A percentile compares a stretch with the other conserved stretches of the same genome.
Conservation (phyloP, 805 yeast species). For the Spathaspora sp. region DNA sequence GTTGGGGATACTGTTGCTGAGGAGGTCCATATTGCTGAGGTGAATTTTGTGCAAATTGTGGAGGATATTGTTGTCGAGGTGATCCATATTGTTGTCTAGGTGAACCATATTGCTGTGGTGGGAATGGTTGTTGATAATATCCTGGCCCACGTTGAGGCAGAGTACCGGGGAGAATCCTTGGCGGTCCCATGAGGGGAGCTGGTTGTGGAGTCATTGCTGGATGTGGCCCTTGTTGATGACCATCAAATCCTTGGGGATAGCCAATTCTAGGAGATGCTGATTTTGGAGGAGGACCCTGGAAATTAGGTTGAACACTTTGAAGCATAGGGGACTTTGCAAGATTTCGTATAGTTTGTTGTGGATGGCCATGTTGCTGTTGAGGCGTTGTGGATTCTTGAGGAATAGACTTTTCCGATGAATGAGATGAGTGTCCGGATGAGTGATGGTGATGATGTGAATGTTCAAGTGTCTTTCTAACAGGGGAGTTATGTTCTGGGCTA, state of each 20-base stretch:
- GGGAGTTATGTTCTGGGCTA: not conserved
- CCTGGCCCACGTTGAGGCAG: not conserved
- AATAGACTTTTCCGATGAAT: not conserved
- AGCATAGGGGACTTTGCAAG: not conserved
- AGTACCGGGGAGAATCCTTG: not conserved
- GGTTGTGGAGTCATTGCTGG: not conserved
- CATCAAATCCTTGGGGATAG: not conserved
- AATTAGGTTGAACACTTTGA: not conserved
- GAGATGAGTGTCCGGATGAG: not conserved
- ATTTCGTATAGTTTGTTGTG: not conserved
- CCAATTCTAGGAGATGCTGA: not conserved
- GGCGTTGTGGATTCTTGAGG: not conserved
- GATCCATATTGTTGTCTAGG: not conserved
- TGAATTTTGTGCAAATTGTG: constrained; percentile 1
- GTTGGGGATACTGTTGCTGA: not conserved
- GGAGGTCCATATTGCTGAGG: not conserved
- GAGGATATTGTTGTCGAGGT: constrained; percentile 2
- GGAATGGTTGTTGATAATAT: not conserved
- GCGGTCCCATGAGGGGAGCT: not conserved
- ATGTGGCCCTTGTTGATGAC: not conserved
- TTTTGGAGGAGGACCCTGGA: not conserved
- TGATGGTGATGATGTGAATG: constrained; percentile 3
- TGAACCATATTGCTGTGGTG: not conserved
- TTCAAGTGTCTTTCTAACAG: not conserved
- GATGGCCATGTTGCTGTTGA: not conserved